Percentiles rank a stretch among this genome's conserved stretches.
phyloP scores from a whole-genome alignment of 208 protist species.

The Trypanosoma scelopori region DNA sequence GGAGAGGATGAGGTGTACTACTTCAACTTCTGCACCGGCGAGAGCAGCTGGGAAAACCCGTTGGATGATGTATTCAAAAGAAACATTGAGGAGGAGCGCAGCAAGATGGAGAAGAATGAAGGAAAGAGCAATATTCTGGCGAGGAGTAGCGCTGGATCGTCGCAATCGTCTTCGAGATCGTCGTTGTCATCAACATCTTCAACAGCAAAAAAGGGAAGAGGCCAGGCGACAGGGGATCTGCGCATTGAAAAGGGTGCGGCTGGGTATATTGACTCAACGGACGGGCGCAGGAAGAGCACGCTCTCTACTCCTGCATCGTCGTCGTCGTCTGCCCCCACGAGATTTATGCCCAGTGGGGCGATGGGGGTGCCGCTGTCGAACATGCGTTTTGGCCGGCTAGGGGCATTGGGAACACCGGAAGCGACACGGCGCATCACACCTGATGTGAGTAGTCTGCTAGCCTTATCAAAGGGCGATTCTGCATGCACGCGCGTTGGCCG shows the following conservation, averaged over 20 bases:
- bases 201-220: background rate
- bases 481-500: background rate
- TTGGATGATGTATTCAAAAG: slow-evolving; percentile 90
- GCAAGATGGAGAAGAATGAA: slow-evolving; percentile 19
- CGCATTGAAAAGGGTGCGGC: slow-evolving; percentile 26
- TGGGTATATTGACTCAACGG: slow-evolving; percentile 8
- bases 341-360: background rate
- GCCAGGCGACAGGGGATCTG: background rate
- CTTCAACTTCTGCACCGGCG: slow-evolving; percentile 93
- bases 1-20: slow-evolving; percentile 91
- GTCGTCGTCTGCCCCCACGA: background rate
- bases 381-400: slow-evolving; percentile 10
- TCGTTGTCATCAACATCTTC: background rate
- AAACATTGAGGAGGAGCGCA: slow-evolving; percentile 54
- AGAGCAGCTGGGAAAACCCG: slow-evolving; percentile 94
- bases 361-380: background rate
- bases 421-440: slow-evolving; percentile 12
- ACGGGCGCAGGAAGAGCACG: background rate
- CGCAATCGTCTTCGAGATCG: too few species aligned
- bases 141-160: background rate
- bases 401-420: slow-evolving; percentile 22
- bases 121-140: background rate
- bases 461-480: background rate
- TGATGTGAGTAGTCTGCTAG: slow-evolving; percentile 17
- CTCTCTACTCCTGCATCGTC: background rate